Conservation (phyloP, 2,329 filamentous ascomycete genomes). For the Calonectria pauciramosa region DNA sequence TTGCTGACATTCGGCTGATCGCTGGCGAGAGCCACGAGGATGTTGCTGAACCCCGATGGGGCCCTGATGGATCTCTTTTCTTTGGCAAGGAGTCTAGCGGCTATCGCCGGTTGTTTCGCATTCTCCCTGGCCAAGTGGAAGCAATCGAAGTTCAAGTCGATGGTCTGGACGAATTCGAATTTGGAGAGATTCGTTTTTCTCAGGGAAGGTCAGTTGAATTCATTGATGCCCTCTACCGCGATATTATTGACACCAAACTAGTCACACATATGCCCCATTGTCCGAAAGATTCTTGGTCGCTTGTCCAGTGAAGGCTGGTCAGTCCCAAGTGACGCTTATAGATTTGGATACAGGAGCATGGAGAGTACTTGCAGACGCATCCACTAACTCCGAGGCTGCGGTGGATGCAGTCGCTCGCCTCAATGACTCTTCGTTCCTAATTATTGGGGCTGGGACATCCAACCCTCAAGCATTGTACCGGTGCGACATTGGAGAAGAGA, state of each 20-base stretch:
- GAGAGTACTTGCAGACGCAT: slow-evolving; percentile 47
- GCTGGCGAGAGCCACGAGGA: slow-evolving; percentile 59
- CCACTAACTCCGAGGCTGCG: slow-evolving; percentile 49
- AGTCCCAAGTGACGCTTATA: slow-evolving; percentile 53
- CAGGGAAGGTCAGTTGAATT: slow-evolving; percentile 47
- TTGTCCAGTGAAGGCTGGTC: slow-evolving; percentile 49
- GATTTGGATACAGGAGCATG: slow-evolving; percentile 51
- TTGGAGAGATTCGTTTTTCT: slow-evolving; percentile 51
- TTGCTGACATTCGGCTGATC: slow-evolving; percentile 52
- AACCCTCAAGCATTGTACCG: slow-evolving; percentile 52
- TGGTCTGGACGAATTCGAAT: slow-evolving; percentile 57
- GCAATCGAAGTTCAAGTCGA: slow-evolving; percentile 50
- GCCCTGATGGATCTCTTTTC: slow-evolving; percentile 61
- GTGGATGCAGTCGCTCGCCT: slow-evolving; percentile 52
- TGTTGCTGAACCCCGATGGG: slow-evolving; percentile 65
- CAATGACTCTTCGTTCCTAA: slow-evolving; percentile 52
- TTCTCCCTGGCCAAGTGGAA: slow-evolving; percentile 45
- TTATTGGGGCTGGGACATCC: slow-evolving; percentile 52
- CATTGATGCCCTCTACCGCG: too few relatives aligned
- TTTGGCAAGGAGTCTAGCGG: slow-evolving; percentile 61
- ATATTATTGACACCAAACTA: slow-evolving; percentile 34
- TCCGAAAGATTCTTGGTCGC: slow-evolving; percentile 53
- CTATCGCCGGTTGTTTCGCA: slow-evolving; percentile 62
- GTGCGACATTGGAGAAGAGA: slow-evolving; percentile 46
- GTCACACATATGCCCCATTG: slow-evolving; percentile 57